These are phyloP conservation scores for Venturia oleaginea DNA, from an alignment of 2,329 filamentous ascomycete genomes.

Conservation along the genomic window DNA sequence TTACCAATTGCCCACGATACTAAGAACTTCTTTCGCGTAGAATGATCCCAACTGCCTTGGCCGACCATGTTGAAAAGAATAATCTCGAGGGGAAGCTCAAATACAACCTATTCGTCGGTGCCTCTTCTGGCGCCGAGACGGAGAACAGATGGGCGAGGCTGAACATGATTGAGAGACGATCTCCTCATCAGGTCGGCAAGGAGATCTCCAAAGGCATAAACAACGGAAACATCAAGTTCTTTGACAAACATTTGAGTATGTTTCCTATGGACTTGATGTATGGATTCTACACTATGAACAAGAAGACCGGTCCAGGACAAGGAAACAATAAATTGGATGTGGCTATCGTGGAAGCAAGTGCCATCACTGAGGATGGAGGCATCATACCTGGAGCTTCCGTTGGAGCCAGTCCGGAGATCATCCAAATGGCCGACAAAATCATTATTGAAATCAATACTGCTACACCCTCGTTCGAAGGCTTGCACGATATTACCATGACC, in stretches of 20 bases:
- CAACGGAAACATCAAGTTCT: constrained; percentile 79
- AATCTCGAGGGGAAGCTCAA: constrained; percentile 72
- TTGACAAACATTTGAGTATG: constrained; percentile 91
- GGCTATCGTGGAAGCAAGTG: constrained; percentile 74
- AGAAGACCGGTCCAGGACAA: constrained; percentile 37
- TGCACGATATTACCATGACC: constrained; percentile 88
- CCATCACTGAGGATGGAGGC: constrained; percentile 80
- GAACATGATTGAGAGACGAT: constrained; percentile 81
- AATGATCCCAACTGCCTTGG: constrained; percentile 74
- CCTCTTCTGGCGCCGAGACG: constrained; percentile 81
- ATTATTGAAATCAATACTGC: constrained; percentile 90
- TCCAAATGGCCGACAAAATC: constrained; percentile 88
- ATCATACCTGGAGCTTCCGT: constrained; percentile 82
- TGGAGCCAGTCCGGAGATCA: constrained; percentile 73
- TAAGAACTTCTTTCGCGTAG: not conserved
- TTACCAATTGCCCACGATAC: not conserved
- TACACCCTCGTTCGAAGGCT: constrained; percentile 72
- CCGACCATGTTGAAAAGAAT: constrained; percentile 85
- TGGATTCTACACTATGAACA: constrained; percentile 26
- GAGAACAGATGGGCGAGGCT: constrained; percentile 85
- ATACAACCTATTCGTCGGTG: constrained; percentile 81
- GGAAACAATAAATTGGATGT: constrained; percentile 72
- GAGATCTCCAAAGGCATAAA: constrained; percentile 87
- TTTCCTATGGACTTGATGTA: constrained; percentile 82
- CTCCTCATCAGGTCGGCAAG: constrained; percentile 85